Percentiles rank a stretch among this genome's conserved stretches.
These are phyloP conservation scores for Ophiostoma pallidulum DNA, from an alignment of 2,329 filamentous ascomycete species.

Conservation along the genomic window DNA sequence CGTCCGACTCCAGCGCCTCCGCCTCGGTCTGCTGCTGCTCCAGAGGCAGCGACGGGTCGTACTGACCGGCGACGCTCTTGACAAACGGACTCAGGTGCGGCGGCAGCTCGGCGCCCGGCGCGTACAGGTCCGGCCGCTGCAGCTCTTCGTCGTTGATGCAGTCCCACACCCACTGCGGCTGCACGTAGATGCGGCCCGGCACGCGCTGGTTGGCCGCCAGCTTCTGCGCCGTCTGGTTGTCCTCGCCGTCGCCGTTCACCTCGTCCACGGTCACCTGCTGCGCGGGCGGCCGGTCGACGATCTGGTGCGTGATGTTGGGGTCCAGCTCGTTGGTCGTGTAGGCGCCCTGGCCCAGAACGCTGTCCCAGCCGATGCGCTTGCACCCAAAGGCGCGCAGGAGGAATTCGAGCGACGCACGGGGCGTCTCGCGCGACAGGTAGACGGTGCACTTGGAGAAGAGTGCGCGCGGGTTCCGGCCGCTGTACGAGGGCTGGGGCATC, in stretches of 20 bases:
- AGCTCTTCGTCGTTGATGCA: conserved; percentile 87
- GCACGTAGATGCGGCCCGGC: conserved; percentile 85
- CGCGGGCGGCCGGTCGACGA: conserved; percentile 80
- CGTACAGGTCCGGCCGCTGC: conserved; percentile 77
- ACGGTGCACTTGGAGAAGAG: conserved; percentile 85
- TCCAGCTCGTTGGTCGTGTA: conserved; percentile 87
- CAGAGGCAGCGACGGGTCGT: conserved; percentile 79
- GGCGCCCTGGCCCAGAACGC: conserved; percentile 79
- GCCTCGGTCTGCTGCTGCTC: conserved; percentile 82
- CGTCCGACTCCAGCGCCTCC: conserved; percentile 64
- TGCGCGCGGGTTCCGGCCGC: conserved; percentile 57
- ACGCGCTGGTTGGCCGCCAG: conserved; percentile 59
- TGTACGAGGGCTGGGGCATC: conserved; percentile 65
- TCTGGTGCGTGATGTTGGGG: conserved; percentile 85
- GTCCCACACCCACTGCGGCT: conserved; percentile 99
- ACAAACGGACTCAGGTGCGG: conserved; percentile 96
- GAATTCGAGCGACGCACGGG: conserved; percentile 83
- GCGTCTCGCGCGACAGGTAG: conserved; percentile 89
- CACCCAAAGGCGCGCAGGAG: conserved; percentile 89
- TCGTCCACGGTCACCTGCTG: conserved; percentile 47
- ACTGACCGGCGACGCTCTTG: conserved; percentile 73
- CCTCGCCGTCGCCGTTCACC: conserved; percentile 36
- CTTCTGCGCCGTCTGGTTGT: conserved; percentile 54
- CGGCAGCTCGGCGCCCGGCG: conserved; percentile 78
- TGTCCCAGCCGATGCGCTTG: conserved; percentile 92